Base-by-base conservation (phyloP, 257 asterid species). In the Coffea canephora region DNA sequence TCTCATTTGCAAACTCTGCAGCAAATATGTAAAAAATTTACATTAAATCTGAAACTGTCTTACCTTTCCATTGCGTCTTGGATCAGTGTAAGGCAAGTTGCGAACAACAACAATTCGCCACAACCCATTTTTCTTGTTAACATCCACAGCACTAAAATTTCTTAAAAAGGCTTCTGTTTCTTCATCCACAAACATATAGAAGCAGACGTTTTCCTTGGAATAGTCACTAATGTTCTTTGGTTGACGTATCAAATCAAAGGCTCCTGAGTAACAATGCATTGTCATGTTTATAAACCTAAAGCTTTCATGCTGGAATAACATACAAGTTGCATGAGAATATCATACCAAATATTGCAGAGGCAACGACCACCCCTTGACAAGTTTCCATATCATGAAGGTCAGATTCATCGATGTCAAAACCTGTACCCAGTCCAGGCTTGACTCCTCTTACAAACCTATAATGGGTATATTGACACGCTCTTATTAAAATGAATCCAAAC, bases 41-140 rank as follows among this genome's bases (percentile, higher is more conserved):
- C 41, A 69, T 9, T n/a, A 48, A 25, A 72, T 72, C 4, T 34
- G 46, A 27, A 72, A 49, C 25, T n/a, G 25, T 34, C 67, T 89
- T 85, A 95, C 99, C 97, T 95, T 95, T 83, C 99, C 98, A 71
- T 91, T 95, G 85, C 98, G 96, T 79, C 99, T 88, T 45, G 99
- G 95, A 82, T 93, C 99, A 31, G 88, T 79, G 81, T 91, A 95
- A 74, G 99, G 99, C 50, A 93, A 89, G 80, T 95, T 89, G 78
- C 48, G 94, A 76, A 93, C 97, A 54, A 91, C 91, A 67, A 90
- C 89, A 64, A 91, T 88, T 83, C 95, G 90, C 99, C 99, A 95
- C 73, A 91, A 69, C 59, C 98, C 98, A 83, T 87, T 91, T 84
- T 87, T 95, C 80, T 83, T 88, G 89, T 86, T 88, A 83, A 84